phyloP scores from a whole-genome alignment of 495 filamentous ascomycete species.

The Aspergillus egyptiacus region DNA sequence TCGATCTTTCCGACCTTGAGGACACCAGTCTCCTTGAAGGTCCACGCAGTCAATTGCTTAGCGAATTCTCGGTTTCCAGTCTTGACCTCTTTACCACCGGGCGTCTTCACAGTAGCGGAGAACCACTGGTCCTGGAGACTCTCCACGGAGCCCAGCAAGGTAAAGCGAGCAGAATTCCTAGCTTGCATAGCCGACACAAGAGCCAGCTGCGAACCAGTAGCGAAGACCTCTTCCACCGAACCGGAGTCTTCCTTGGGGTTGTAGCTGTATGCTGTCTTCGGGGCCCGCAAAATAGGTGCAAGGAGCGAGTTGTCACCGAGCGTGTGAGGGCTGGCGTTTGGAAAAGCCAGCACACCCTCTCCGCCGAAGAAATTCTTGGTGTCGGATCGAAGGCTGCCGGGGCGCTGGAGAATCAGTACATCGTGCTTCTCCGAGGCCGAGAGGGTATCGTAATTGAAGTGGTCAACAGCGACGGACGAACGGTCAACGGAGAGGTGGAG shows the following conservation, averaged over 20 bases:
- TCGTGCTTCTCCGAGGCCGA: conserved; percentile 80
- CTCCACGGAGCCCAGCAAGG: conserved; percentile 79
- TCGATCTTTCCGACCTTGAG: conserved; percentile 76
- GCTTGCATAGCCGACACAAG: conserved; percentile 82
- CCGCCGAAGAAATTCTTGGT: conserved; percentile 76
- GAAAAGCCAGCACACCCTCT: conserved; percentile 69
- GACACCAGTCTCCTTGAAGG: conserved; percentile 90
- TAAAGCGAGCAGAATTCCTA: conserved; percentile 87
- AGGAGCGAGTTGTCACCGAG: conserved; percentile 72
- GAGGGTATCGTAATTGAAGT: conserved; percentile 84
- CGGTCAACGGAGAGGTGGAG: conserved; percentile 84
- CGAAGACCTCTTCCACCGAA: conserved; percentile 72
- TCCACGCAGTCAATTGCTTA: conserved; percentile 76
- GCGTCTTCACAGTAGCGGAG: conserved; percentile 65
- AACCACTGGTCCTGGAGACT: conserved; percentile 89
- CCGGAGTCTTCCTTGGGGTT: conserved; percentile 84
- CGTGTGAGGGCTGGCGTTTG: conserved; percentile 69
- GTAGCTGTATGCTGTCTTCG: conserved; percentile 82
- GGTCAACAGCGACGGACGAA: conserved; percentile 77
- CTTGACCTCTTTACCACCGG: conserved; percentile 47
- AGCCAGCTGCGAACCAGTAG: conserved; percentile 71
- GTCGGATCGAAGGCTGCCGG: conserved; percentile 54
- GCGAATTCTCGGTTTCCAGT: conserved; percentile 83
- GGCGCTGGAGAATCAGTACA: conserved; percentile 69
- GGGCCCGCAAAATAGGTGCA: conserved; percentile 73